Evolutionary conservation across 2,329 filamentous ascomycete species (phyloP).

Genomic region (Botrytis medusae): DNA sequence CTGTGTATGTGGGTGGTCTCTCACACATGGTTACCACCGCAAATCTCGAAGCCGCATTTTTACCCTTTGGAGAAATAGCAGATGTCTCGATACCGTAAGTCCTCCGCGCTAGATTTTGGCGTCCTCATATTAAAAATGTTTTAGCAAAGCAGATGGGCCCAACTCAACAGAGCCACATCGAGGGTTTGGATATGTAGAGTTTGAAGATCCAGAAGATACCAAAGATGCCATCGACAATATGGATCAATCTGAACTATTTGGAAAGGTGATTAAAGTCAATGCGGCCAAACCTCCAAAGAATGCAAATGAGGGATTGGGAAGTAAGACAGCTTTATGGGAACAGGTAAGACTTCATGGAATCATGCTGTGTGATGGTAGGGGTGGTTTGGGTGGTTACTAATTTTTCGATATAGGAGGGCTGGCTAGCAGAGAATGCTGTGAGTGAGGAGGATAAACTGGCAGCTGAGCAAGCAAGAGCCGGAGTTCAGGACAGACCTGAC

Average conservation of each 20-base stretch:
- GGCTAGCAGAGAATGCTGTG: slow-evolving; percentile 84
- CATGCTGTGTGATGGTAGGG: background rate
- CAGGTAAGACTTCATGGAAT: slow-evolving; percentile 63
- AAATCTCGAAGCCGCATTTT: slow-evolving; percentile 84
- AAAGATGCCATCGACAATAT: slow-evolving; percentile 98
- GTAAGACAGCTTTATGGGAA: slow-evolving; percentile 94
- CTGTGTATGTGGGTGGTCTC: slow-evolving; percentile 88
- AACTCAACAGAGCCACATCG: slow-evolving; percentile 78
- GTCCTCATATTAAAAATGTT: slow-evolving; percentile 23
- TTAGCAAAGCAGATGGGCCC: slow-evolving; percentile 71
- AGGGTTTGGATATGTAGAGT: slow-evolving; percentile 97
- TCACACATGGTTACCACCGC: slow-evolving; percentile 72
- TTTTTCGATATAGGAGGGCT: slow-evolving; percentile 71
- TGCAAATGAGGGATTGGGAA: slow-evolving; percentile 81
- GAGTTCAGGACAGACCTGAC: slow-evolving; percentile 56
- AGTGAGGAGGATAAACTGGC: slow-evolving; percentile 73
- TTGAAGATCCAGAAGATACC: slow-evolving; percentile 80
- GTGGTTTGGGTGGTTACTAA: slow-evolving; percentile 23
- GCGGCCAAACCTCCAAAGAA: slow-evolving; percentile 91
- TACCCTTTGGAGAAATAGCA: slow-evolving; percentile 94
- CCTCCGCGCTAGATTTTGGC: background rate
- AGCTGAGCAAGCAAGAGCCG: slow-evolving; percentile 53
- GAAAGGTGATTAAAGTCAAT: slow-evolving; percentile 86
- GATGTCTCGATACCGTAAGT: slow-evolving; percentile 76
- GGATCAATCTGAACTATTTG: slow-evolving; percentile 95